Conservation (phyloP, 106 monocot species). For the Triglochin maritima region DNA sequence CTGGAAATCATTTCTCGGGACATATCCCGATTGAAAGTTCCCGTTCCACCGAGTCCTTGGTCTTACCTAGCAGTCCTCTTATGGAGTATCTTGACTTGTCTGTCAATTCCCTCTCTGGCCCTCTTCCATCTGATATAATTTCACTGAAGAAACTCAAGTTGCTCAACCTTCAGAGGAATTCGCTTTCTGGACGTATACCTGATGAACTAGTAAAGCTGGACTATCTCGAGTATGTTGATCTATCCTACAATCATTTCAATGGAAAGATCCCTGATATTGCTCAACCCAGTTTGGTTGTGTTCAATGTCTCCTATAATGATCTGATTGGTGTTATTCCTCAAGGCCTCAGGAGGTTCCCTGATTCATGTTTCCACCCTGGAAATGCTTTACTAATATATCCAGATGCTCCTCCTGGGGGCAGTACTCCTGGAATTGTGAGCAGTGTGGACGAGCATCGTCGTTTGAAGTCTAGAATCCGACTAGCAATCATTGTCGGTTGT, state of each 20-base stretch:
- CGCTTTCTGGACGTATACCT: slow-evolving; percentile 64
- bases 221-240: slow-evolving; percentile 54
- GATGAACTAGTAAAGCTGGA: slow-evolving; percentile 55
- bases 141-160: slow-evolving; percentile 51
- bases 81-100: slow-evolving; percentile 77
- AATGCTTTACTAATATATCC: slow-evolving; percentile 7
- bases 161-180: slow-evolving; percentile 50
- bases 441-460: slow-evolving; percentile 6
- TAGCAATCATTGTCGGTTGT: slow-evolving; percentile 52
- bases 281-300: slow-evolving; percentile 32
- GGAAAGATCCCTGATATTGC: slow-evolving; percentile 66
- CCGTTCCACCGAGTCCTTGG: slow-evolving; percentile 46
- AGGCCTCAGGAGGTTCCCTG: slow-evolving; percentile 6
- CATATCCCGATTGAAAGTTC: slow-evolving; percentile 44
- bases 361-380: slow-evolving; percentile 13
- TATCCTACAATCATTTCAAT: slow-evolving; percentile 58
- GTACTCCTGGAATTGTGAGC: slow-evolving; percentile 3
- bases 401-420: slow-evolving; percentile 1
- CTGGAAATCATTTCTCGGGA: slow-evolving; percentile 60
- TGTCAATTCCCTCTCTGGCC: slow-evolving; percentile 52
- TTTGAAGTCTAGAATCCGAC: slow-evolving; percentile 25
- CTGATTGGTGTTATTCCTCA: slow-evolving; percentile 2
- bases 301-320: slow-evolving; percentile 66
- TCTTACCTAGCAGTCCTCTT: slow-evolving; percentile 34
- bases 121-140: slow-evolving; percentile 56